phyloP scores from a whole-genome alignment of 257 asterid genomes.

The Hygrophila difformis region DNA sequence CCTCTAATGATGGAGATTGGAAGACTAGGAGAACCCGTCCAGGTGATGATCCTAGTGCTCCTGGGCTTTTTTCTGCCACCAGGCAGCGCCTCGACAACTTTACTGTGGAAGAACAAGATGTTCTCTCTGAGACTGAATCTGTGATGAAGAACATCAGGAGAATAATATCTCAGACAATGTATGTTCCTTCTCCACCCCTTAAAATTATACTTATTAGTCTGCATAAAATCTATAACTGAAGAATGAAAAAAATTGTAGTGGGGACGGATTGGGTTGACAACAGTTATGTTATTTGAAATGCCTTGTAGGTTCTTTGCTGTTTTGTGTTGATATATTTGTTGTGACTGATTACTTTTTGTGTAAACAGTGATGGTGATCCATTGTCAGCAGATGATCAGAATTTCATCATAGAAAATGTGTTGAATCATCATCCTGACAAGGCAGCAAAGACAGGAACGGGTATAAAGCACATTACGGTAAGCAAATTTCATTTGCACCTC shows the following conservation, averaged over 20 bases:
- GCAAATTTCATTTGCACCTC: neutral
- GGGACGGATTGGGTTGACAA: too few relatives aligned
- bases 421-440: slow-evolving; percentile 82
- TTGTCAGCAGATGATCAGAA: slow-evolving; percentile 74
- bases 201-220: neutral
- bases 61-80: slow-evolving; percentile 37
- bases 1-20: slow-evolving; percentile 50
- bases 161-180: slow-evolving; percentile 67
- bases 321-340: slow-evolving; percentile 6
- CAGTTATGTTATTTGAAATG: too few relatives aligned
- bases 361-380: slow-evolving; percentile 78
- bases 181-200: slow-evolving; percentile 19
- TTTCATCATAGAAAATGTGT: slow-evolving; percentile 56
- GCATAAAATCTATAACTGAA: too few relatives aligned
- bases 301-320: too few relatives aligned
- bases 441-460: slow-evolving; percentile 75
- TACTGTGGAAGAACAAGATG: slow-evolving; percentile 79
- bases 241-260: too few relatives aligned
- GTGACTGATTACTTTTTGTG: slow-evolving; percentile 12
- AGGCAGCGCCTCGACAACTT: slow-evolving; percentile 65
- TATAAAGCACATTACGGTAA: slow-evolving; percentile 63
- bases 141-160: slow-evolving; percentile 67
- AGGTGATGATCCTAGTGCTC: slow-evolving; percentile 37
- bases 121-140: slow-evolving; percentile 51
- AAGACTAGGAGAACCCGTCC: slow-evolving; percentile 40